Evolutionary conservation across 768 basidiomycete genomes (phyloP), one percentile per base, ranked within the genome.

Genomic region (Pisolithus albus): DNA sequence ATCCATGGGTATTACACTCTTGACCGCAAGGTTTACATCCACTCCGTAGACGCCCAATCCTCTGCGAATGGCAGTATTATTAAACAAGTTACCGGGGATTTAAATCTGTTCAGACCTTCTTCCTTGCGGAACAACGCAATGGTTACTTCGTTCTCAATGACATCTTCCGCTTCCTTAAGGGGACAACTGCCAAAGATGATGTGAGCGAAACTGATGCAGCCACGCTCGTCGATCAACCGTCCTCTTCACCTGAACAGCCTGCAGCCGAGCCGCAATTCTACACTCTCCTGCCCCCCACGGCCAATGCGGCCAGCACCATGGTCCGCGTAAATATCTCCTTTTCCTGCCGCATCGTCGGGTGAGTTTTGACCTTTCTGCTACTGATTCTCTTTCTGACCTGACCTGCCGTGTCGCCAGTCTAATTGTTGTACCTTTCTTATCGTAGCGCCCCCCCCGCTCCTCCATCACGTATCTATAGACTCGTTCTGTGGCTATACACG

Each of bases 101-200:
- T 98, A 99, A 98, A 74, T 99, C 98, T 62, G 94, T 93, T 10
- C 96, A 99, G 74, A 97, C 95, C 7, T 98, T 99, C 75, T 98
- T 99, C 88, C 86, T 99, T 50, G 96, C 96, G 37, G 93, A 97
- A 70, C 96, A 99, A 72, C 92, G 92, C 13, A 96, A 95, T 60
- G 96, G 96, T 40, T 99, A 98, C 76, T 99, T 95, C 66, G 96
- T 99, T 58, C 84, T 99, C 72, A 99, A 99, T 72, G 96, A 99
- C 74, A 97, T 98, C 75, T 99, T 98, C 84, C 88, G 96, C 54
- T 98, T 96, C 79, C 77, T 99, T 56, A 97, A 96, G 75, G 96
- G 96, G 73, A 93, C 96, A 64, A 73, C 81, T 7, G 84, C 89
- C 50, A 92, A 92, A 58, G 92, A 90, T 51, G 88, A 88, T 44